phyloP scores from a whole-genome alignment of 202 grass and related monocot species.

The Cymbopogon flexuosus region DNA sequence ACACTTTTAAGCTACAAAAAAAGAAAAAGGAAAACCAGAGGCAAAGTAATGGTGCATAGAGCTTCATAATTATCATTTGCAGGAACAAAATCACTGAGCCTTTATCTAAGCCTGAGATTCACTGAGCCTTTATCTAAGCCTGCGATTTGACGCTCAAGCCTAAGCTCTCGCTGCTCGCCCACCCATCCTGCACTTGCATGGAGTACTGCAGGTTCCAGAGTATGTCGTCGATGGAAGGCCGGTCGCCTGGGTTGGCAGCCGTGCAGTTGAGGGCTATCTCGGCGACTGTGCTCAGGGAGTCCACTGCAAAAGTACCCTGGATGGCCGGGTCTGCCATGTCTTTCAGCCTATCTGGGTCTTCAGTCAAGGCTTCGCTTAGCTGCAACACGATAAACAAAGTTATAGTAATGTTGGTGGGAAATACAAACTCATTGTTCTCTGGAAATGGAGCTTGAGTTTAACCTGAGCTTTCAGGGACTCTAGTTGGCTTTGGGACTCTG shows the following conservation, averaged over 20 bases:
- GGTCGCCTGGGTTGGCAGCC: constrained; percentile 25
- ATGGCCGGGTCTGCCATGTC: constrained; percentile 57
- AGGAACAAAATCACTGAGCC: neutral
- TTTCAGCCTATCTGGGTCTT: constrained; percentile 52
- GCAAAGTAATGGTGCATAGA: neutral
- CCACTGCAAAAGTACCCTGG: constrained; percentile 56
- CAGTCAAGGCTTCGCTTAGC: constrained; percentile 46
- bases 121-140: neutral
- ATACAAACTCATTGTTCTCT: neutral
- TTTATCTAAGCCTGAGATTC: neutral
- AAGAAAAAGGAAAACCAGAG: neutral
- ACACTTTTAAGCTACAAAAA: neutral
- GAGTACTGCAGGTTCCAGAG: constrained; percentile 96
- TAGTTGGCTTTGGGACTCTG: constrained; percentile 45
- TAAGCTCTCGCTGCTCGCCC: constrained; percentile 79
- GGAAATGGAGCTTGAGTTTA: constrained; percentile 8
- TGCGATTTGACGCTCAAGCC: constrained; percentile 40
- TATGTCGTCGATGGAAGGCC: constrained; percentile 78
- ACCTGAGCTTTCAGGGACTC: constrained; percentile 57
- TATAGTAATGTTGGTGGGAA: neutral
- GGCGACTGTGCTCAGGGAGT: constrained; percentile 56
- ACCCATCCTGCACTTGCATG: constrained; percentile 87
- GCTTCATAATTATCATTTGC: neutral
- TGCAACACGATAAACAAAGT: neutral
- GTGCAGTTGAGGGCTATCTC: constrained; percentile 76